Conservation (phyloP, 441 rosid species). For the Euphorbia celastroides region DNA sequence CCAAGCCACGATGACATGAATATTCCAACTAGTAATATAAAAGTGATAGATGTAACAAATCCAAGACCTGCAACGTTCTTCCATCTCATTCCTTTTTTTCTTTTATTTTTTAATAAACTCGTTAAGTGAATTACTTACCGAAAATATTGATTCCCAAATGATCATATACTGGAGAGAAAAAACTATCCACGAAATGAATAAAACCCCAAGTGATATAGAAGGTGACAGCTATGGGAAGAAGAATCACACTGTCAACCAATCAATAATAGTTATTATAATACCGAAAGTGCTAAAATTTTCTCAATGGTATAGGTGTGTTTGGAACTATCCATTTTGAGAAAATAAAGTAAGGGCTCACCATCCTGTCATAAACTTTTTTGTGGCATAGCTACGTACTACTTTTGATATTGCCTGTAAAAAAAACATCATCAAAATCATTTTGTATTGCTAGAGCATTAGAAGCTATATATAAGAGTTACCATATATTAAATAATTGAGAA, state of each 20-base stretch:
- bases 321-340: too few species aligned
- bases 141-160: not conserved
- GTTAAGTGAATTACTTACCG: not conserved
- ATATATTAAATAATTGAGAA: not conserved
- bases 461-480: not conserved
- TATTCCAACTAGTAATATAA: not conserved
- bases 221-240: not conserved
- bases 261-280: not conserved
- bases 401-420: not conserved
- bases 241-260: not conserved
- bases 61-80: not conserved
- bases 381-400: not conserved
- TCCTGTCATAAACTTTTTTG: conserved; percentile 4
- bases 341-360: not conserved
- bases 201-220: conserved; percentile 4
- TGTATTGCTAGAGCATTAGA: not conserved
- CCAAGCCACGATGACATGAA: not conserved
- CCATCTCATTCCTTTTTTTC: not conserved
- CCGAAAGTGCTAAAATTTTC: too few species aligned
- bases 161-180: not conserved
- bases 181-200: not conserved
- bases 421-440: too few species aligned
- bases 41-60: not conserved
- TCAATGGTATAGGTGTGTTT: too few species aligned
- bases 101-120: not conserved